phyloP scores from a whole-genome alignment of 2,329 filamentous ascomycete genomes.

The Fusarium pseudograminearum region DNA sequence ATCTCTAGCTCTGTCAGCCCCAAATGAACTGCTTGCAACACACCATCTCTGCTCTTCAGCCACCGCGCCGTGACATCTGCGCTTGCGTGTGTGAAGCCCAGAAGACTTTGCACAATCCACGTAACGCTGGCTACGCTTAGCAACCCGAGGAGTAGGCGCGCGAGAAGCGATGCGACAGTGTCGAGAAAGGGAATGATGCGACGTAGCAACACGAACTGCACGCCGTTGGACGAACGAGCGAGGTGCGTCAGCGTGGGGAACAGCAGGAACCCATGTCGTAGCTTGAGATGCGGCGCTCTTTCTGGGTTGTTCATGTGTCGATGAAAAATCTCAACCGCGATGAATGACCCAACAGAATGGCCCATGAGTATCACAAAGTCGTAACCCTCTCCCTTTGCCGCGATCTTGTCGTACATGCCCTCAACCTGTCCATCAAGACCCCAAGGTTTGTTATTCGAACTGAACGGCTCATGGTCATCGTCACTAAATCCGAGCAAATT shows the following conservation, averaged over 20 bases:
- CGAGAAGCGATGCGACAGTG: slow-evolving; percentile 54
- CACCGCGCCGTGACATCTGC: slow-evolving; percentile 65
- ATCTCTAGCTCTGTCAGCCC: slow-evolving; percentile 70
- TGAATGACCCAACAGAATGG: slow-evolving; percentile 80
- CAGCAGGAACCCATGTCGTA: slow-evolving; percentile 70
- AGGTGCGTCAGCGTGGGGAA: slow-evolving; percentile 83
- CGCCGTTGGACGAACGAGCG: slow-evolving; percentile 70
- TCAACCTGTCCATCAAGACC: slow-evolving; percentile 67
- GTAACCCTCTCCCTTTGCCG: slow-evolving; percentile 56
- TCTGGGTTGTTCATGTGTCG: slow-evolving; percentile 60
- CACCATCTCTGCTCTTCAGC: slow-evolving; percentile 67
- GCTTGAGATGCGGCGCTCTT: slow-evolving; percentile 54
- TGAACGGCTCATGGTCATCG: slow-evolving; percentile 62
- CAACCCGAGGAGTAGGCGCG: slow-evolving; percentile 58
- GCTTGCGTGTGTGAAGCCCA: slow-evolving; percentile 63
- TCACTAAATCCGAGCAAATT: slow-evolving; percentile 71
- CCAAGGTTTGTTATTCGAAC: slow-evolving; percentile 58
- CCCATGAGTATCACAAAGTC: slow-evolving; percentile 75
- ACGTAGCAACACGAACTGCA: slow-evolving; percentile 55
- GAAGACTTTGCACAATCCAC: slow-evolving; percentile 57
- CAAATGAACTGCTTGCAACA: slow-evolving; percentile 70
- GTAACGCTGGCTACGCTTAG: slow-evolving; percentile 56
- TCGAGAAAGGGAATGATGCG: slow-evolving; percentile 58
- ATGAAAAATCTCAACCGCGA: slow-evolving; percentile 75
- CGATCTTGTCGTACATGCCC: slow-evolving; percentile 56